Evolutionary conservation across 2,329 filamentous ascomycete genomes (phyloP), one percentile per base, ranked within the genome.

Genomic region (Trichoderma aggressivum): DNA sequence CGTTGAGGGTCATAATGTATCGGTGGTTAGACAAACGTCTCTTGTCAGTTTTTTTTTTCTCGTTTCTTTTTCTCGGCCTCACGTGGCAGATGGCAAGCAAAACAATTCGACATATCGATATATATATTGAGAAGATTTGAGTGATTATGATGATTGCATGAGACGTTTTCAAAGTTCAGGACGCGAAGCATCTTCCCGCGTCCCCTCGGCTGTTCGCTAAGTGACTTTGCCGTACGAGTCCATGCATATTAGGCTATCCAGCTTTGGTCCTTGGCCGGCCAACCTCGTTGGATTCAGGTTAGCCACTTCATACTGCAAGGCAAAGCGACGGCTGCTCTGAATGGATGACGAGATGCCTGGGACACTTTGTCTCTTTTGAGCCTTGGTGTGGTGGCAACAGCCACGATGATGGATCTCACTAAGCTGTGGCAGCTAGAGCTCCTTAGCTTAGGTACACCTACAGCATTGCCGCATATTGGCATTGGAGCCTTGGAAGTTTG

Each of bases 1-100:
- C 79, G 79, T 80, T 81, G 78, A 75, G 76, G 79, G 75, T 79
- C 78, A 79, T 79, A 76, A 78, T 78, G 76, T 77, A 78, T 77
- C 76, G 77, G 74, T 74, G 76, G 75, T 76, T 77, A 78, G 77
- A 79, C 70, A 63, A 71, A 71, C 64, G 18, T 59, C 39, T 66
- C 55, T 65, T 65, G 71, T 69, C 58, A 61, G 14, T 67, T 34
- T 21, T 66, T 28, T 18, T 43, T 62, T 62, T 62, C 53, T 58
- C 65, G 55, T 39, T 59, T 43, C 39, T 36, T 47, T 47, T 47
- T 43, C 34, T 58, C 65, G 36, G n/a, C 30, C 36, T 50, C 8
- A 55, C 58, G 55, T 60, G 55, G 65, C 55, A 59, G 55, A 68
- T 39, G 55, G 65, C 65, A 60, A 60, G 65, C 65, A 68, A 68